A percentile compares a stretch with the other conserved stretches of the same genome.
Evolutionary conservation across 768 basidiomycete species (phyloP).

Genomic region (Mycena metata): DNA sequence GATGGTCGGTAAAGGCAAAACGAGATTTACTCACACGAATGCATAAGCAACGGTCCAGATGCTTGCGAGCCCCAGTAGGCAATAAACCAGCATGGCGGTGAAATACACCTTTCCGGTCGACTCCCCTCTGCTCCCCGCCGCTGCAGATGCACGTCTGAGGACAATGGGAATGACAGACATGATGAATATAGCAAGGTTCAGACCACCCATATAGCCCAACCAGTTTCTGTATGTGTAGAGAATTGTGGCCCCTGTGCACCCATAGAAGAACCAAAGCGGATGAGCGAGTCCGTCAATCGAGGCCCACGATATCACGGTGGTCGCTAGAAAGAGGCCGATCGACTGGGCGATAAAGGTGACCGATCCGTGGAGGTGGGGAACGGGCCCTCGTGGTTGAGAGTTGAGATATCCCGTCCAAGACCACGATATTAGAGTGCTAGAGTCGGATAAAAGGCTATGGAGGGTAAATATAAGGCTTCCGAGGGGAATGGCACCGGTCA

Average conservation of each 20-base stretch:
- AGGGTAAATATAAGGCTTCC: constrained; percentile 79
- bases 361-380: constrained; percentile 78
- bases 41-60: constrained; percentile 93
- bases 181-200: constrained; percentile 72
- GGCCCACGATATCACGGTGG: constrained; percentile 12
- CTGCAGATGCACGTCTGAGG: constrained; percentile 60
- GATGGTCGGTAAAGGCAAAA: neutral
- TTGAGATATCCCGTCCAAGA: constrained; percentile 91
- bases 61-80: constrained; percentile 74
- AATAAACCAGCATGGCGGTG: constrained; percentile 70
- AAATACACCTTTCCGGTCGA: constrained; percentile 61
- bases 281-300: constrained; percentile 52
- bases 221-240: constrained; percentile 76
- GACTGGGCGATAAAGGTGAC: constrained; percentile 76
- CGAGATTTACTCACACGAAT: constrained; percentile 63
- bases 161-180: constrained; percentile 73
- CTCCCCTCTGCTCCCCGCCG: constrained; percentile 48
- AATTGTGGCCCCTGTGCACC: constrained; percentile 63
- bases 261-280: constrained; percentile 68
- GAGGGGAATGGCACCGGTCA: constrained; percentile 65
- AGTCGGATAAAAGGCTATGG: constrained; percentile 80
- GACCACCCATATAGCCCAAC: constrained; percentile 77
- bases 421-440: constrained; percentile 86
- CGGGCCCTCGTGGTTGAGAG: constrained; percentile 71
- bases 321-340: constrained; percentile 64